A percentile compares a stretch with the other conserved stretches of the same genome.
These are phyloP conservation scores for Irpex sp. DNA, from an alignment of 1,284 basidiomycete species.

Conservation along the genomic window DNA sequence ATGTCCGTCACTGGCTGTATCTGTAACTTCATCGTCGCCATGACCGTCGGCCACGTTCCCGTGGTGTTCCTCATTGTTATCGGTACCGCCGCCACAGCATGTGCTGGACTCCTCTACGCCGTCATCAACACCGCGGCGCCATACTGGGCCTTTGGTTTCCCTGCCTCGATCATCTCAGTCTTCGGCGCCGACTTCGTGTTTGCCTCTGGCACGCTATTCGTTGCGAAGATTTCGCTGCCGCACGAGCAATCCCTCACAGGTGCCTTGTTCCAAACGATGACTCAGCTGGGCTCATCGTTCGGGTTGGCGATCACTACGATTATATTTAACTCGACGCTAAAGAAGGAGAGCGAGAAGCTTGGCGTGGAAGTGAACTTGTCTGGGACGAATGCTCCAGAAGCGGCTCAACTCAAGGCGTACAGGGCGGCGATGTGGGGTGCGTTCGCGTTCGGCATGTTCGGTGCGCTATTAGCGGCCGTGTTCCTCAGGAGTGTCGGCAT, in stretches of 20 bases:
- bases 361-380: conserved; percentile 28
- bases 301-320: conserved; percentile 77
- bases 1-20: conserved; percentile 69
- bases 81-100: conserved; percentile 60
- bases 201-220: conserved; percentile 70
- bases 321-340: conserved; percentile 57
- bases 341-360: conserved; percentile 25
- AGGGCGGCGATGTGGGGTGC: conserved; percentile 61
- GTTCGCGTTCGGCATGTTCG: conserved; percentile 57
- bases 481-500: conserved; percentile 60
- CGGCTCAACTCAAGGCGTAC: conserved; percentile 48
- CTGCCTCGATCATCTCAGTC: conserved; percentile 68
- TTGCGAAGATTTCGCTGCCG: conserved; percentile 66
- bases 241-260: conserved; percentile 81
- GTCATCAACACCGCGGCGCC: conserved; percentile 54
- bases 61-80: conserved; percentile 49
- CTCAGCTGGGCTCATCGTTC: conserved; percentile 69
- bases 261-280: conserved; percentile 75
- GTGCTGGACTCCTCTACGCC: conserved; percentile 72
- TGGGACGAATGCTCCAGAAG: conserved; percentile 31
- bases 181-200: conserved; percentile 82
- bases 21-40: conserved; percentile 68
- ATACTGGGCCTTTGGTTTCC: conserved; percentile 84
- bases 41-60: conserved; percentile 54
- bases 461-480: conserved; percentile 44